These are phyloP conservation scores for Aurantiochytrium sp. DNA, from an alignment of 108 stramenopile genomes.

Conservation along the genomic window DNA sequence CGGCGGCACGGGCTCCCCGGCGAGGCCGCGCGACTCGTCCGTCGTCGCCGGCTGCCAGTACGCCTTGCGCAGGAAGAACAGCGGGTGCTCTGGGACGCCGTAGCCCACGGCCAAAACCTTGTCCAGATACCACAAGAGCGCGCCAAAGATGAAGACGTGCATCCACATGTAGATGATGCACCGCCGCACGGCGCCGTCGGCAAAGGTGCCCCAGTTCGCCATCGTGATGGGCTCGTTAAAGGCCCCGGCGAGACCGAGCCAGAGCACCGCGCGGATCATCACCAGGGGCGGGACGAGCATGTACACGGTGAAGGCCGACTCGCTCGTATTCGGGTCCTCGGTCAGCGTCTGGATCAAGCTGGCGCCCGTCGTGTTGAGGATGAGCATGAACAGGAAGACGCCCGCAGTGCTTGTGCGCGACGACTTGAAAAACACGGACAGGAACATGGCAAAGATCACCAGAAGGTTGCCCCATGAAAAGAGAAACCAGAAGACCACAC, in stretches of 20 bases:
- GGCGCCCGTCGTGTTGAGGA: conserved; percentile 44
- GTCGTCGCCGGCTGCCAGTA: conserved; percentile 58
- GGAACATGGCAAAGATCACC: conserved; percentile 59
- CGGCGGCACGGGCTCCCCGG: background rate
- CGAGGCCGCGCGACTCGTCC: background rate
- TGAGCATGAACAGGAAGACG: conserved; percentile 33
- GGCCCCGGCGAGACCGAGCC: conserved; percentile 45
- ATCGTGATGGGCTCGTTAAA: conserved; percentile 31
- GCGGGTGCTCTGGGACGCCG: conserved; percentile 72
- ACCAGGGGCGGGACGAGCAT: conserved; percentile 55
- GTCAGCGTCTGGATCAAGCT: conserved; percentile 54
- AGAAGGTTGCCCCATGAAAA: conserved; percentile 60
- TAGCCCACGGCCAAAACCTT: conserved; percentile 69
- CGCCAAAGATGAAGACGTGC: conserved; percentile 73
- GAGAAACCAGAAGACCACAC: conserved; percentile 11
- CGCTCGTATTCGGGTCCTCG: background rate
- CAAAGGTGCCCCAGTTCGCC: conserved; percentile 41
- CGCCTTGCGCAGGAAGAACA: conserved; percentile 67
- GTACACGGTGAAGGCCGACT: conserved; percentile 48
- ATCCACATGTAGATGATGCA: conserved; percentile 62
- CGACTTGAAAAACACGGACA: conserved; percentile 62
- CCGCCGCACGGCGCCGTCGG: background rate
- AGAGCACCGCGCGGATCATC: conserved; percentile 36
- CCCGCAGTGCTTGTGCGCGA: conserved; percentile 44
- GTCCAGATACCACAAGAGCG: conserved; percentile 80